Conservation (phyloP, 2,329 filamentous ascomycete species). For the Cytospora piceae region DNA sequence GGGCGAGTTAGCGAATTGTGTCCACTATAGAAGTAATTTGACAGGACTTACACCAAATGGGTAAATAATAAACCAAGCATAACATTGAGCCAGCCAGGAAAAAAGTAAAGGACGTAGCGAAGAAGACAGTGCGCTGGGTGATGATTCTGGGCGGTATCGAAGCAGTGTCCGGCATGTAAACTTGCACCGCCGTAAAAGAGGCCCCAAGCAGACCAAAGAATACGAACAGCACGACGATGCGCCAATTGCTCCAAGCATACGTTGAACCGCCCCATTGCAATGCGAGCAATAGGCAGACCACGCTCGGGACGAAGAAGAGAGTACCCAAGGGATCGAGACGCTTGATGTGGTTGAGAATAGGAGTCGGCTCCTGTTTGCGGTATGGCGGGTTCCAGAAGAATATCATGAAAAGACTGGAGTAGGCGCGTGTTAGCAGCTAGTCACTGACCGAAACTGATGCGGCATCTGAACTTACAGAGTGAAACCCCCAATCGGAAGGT, state of each 20-base stretch:
- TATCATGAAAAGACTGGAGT: conserved; percentile 45
- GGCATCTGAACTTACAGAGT: conserved; percentile 39
- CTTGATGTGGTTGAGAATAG: conserved; percentile 48
- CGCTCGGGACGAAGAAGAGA: conserved; percentile 60
- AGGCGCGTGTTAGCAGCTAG: background rate
- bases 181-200: conserved; percentile 56
- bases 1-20: background rate
- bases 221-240: conserved; percentile 57
- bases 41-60: conserved; percentile 55
- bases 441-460: no score
- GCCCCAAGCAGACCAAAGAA: conserved; percentile 51
- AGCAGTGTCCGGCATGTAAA: conserved; percentile 57
- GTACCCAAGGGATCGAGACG: conserved; percentile 64
- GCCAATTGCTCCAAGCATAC: conserved; percentile 56
- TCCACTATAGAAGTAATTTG: background rate
- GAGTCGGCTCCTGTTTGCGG: conserved; percentile 37
- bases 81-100: conserved; percentile 56
- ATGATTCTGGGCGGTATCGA: conserved; percentile 61
- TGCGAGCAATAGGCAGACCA: conserved; percentile 64
- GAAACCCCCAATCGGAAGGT: conserved; percentile 59
- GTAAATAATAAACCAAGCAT: conserved; percentile 57
- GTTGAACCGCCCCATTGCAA: conserved; percentile 65
- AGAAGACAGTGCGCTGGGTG: conserved; percentile 57
- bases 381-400: conserved; percentile 52
- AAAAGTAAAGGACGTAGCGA: conserved; percentile 50